Evolutionary conservation across 2,329 filamentous ascomycete species (phyloP), one percentile per base, ranked within the genome.

Genomic region (Dothistroma septosporum): DNA sequence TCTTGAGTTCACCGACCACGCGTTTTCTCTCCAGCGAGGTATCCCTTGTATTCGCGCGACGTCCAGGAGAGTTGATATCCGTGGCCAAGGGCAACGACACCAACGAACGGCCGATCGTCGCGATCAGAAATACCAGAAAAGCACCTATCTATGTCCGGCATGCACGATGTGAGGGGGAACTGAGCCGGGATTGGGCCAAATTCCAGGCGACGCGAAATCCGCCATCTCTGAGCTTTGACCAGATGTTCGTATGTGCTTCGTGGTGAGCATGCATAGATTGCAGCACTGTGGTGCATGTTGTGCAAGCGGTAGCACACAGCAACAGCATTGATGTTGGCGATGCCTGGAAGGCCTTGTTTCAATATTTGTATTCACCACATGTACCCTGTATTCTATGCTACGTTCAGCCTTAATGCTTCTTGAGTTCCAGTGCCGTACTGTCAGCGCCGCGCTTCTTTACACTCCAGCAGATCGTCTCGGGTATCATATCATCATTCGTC

Each of bases 401-500:
- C 41, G 19, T 28, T 28, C 24, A 28, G 24, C 24, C 14, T n/a
- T 16, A 57, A 59, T 53, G 48, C 21, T 16, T 37, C 32, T 21
- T 14, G n/a, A 59, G 55, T 10, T 24, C 28, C 21, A 54, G 16
- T 53, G 50, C 50, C 28, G 21, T 5, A 12, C 50, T 53, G 28
- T 53, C 19, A 24, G 21, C 28, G 50, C 50, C 50, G 50, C 16
- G 24, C 24, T 21, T 35, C 16, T 53, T n/a, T 53, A 7, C 16
- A 53, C 50, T 24, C 21, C 12, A 14, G 16, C 10, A 21, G 16
- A 44, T 22, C 24, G 49, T 58, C 41, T 22, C 49, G 44, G 49
- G 33, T 62, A 58, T 46, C 61, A 47, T 61, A 46, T 64, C 62
- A 58, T 64, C 57, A 60, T 37, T 61, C 59, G 32, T 64, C 31